Conservation (phyloP, 306 rosid genomes). For the Cucurbita moschata region DNA sequence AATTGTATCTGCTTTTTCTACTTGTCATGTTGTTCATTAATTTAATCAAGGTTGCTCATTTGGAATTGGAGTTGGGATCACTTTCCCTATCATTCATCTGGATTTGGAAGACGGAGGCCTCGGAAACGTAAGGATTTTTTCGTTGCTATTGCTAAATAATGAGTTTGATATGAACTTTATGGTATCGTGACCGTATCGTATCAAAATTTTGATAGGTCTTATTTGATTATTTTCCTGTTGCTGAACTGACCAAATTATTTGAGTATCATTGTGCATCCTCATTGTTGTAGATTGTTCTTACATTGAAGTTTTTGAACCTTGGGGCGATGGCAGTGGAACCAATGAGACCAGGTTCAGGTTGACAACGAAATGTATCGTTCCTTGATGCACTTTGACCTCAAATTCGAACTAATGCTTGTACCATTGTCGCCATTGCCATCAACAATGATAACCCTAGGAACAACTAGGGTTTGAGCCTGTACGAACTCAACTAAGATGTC, state of each 20-base stretch:
- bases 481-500: not conserved
- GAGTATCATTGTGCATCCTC: not conserved
- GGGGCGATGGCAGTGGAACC: not conserved
- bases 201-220: not conserved
- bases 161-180: not conserved
- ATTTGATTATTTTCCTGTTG: not conserved
- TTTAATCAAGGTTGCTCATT: not conserved
- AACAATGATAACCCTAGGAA: not conserved
- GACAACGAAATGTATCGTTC: not conserved
- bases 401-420: not conserved
- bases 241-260: not conserved
- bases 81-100: not conserved
- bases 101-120: not conserved
- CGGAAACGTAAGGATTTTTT: not conserved
- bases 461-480: slow-evolving; percentile 6
- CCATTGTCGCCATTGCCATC: too few relatives aligned
- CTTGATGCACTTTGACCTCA: not conserved
- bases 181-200: not conserved
- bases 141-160: not conserved
- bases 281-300: not conserved
- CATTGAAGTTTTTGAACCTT: not conserved
- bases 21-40: not conserved
- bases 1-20: slow-evolving; percentile 1
- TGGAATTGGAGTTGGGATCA: not conserved
- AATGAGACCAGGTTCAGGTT: not conserved